Percentiles rank a stretch among this genome's conserved stretches.
Conservation (phyloP, 306 rosid genomes). For the Carpinus fangiana region DNA sequence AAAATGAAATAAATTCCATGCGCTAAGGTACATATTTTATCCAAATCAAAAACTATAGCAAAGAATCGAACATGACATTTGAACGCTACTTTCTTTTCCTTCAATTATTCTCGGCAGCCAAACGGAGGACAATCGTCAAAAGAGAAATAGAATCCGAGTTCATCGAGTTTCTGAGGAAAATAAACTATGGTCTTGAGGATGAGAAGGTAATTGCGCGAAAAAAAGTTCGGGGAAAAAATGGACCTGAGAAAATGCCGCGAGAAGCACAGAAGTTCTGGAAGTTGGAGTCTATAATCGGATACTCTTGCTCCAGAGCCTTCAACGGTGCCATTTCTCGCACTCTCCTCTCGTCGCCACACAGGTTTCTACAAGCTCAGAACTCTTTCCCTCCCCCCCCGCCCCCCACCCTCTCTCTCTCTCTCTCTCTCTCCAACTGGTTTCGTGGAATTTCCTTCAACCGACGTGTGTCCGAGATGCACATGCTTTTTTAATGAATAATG, state of each 20-base stretch:
- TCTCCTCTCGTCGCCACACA: not conserved
- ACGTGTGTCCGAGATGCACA: too few relatives aligned
- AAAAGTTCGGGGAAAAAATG: not conserved
- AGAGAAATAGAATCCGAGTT: not conserved
- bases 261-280: slow-evolving; percentile 48
- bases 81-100: not conserved
- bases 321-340: slow-evolving; percentile 46
- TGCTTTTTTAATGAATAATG: too few relatives aligned
- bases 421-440: too few relatives aligned
- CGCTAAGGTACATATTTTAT: not conserved
- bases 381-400: not conserved
- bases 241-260: slow-evolving; percentile 47
- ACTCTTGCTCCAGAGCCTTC: slow-evolving; percentile 41
- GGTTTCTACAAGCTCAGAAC: not conserved
- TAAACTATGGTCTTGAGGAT: not conserved
- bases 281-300: slow-evolving; percentile 35
- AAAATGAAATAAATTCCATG: not conserved
- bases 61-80: not conserved
- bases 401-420: too few relatives aligned
- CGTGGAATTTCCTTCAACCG: too few relatives aligned
- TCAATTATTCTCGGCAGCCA: not conserved
- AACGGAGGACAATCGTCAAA: not conserved
- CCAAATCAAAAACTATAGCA: not conserved
- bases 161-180: not conserved
- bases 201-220: not conserved